These are phyloP conservation scores for Chlorella sp. DNA, from an alignment of 139 green algal species.

Conservation along the genomic window DNA sequence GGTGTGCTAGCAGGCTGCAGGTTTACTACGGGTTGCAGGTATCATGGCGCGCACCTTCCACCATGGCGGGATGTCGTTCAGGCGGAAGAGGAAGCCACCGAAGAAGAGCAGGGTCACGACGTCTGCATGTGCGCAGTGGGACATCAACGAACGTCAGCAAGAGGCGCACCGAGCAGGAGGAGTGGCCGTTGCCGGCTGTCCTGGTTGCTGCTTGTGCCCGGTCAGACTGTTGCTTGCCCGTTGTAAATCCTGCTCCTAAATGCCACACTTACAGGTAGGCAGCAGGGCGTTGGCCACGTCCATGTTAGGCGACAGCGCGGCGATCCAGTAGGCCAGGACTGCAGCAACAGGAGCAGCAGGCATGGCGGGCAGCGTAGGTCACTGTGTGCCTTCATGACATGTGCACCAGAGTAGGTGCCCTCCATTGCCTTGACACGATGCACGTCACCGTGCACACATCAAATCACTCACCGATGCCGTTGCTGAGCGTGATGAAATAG, in stretches of 20 bases:
- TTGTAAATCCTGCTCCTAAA: too few species aligned
- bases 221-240: too few species aligned
- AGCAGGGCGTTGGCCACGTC: slow-evolving; percentile 74
- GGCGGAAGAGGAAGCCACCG: slow-evolving; percentile 59
- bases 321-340: slow-evolving; percentile 63
- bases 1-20: neutral
- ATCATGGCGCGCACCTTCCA: slow-evolving; percentile 20
- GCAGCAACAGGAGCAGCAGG: neutral
- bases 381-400: neutral
- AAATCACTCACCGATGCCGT: slow-evolving; percentile 25
- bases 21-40: neutral
- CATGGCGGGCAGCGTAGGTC: neutral
- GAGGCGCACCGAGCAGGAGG: too few species aligned
- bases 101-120: slow-evolving; percentile 24
- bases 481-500: slow-evolving; percentile 38
- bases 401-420: neutral
- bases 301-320: slow-evolving; percentile 47
- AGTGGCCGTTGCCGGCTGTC: too few species aligned
- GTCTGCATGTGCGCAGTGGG: too few species aligned
- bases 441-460: neutral
- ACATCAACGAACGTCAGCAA: too few species aligned
- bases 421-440: too few species aligned
- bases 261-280: slow-evolving; percentile 21
- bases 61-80: slow-evolving; percentile 54
- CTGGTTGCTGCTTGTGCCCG: too few species aligned